Conservation (phyloP, 2,329 filamentous ascomycete species). For the Ophiostoma quercus region DNA sequence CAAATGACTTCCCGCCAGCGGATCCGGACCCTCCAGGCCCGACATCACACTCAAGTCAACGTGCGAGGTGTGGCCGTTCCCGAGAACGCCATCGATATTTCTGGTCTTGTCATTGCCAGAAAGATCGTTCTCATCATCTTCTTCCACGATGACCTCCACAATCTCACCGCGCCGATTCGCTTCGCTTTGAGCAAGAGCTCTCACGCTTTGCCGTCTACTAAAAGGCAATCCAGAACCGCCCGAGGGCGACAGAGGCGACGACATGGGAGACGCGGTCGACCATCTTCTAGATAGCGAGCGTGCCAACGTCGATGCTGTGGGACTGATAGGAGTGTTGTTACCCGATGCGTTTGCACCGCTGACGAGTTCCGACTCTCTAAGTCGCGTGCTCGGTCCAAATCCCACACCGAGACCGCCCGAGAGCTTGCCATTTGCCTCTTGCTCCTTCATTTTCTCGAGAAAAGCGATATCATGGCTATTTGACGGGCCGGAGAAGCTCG, state of each 20-base stretch:
- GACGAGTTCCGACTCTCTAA: constrained; percentile 49
- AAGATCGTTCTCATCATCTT: constrained; percentile 20
- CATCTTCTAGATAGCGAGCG: constrained; percentile 25
- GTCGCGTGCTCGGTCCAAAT: constrained; percentile 43
- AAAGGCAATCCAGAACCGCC: background rate
- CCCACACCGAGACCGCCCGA: constrained; percentile 56
- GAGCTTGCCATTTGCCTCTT: constrained; percentile 51
- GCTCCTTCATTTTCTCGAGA: constrained; percentile 42
- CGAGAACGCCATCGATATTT: constrained; percentile 10
- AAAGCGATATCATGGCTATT: constrained; percentile 43
- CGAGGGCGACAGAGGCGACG: background rate
- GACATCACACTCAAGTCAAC: constrained; percentile 51
- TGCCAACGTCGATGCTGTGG: constrained; percentile 18
- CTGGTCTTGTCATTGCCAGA: background rate
- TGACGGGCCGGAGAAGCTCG: constrained; percentile 43
- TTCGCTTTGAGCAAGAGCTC: constrained; percentile 50
- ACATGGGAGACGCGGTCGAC: constrained; percentile 9
- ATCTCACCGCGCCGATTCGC: constrained; percentile 56
- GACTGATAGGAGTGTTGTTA: background rate
- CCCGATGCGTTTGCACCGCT: background rate
- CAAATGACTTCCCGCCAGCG: background rate
- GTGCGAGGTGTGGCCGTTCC: constrained; percentile 30
- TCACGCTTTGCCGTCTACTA: constrained; percentile 32
- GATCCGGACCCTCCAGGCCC: constrained; percentile 35
- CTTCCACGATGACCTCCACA: constrained; percentile 52